Evolutionary conservation across 306 rosid species (phyloP), one percentile per base, ranked within the genome.

Genomic region (Gastrolobium bilobum): DNA sequence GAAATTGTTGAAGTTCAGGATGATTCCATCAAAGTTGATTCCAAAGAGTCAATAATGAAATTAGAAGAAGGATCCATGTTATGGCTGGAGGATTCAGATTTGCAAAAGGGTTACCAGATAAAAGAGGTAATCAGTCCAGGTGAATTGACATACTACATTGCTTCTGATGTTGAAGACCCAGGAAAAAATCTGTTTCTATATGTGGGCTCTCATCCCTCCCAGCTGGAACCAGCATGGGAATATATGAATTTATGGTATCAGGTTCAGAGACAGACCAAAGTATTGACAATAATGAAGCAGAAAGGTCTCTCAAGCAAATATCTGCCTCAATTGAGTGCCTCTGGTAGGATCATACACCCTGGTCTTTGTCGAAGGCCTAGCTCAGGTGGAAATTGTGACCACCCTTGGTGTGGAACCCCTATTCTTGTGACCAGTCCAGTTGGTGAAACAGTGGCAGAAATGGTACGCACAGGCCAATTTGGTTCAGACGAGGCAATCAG

Each of bases 331-430:
- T 51, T 93, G 80, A 84, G 84, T 83, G 98, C 98, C 48, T 95
- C 97, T 78, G 98, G 99, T 44, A 91, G 97, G 86, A 95, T 95
- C 84, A 81, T 90, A 82, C 99, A 95, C 86, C 97, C 99, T 2
- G 99, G 99, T 74, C 91, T 86, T 62, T 95, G 99, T 84, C 87
- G 57, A 65, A 88, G 90, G 84, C 93, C 97, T 50, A 91, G 92
- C 81, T 76, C 97, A 1, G 98, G 99, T 74, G 94, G 96, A 68
- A 92, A 88, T 67, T 95, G 99, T 64, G 92, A 89, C 54, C 99
- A 95, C 84, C 99, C 98, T 65, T 95, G 95, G 96, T 95, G 99
- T 80, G 99, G 99, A 78, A 93, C 99, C 29, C 97, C 98, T n/a
- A 86, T 89, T 83, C 97, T 95, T 7, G 98, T 90, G 74, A 89